Conservation (phyloP, 208 protist genomes). For the Acanthamoeba healyi region DNA sequence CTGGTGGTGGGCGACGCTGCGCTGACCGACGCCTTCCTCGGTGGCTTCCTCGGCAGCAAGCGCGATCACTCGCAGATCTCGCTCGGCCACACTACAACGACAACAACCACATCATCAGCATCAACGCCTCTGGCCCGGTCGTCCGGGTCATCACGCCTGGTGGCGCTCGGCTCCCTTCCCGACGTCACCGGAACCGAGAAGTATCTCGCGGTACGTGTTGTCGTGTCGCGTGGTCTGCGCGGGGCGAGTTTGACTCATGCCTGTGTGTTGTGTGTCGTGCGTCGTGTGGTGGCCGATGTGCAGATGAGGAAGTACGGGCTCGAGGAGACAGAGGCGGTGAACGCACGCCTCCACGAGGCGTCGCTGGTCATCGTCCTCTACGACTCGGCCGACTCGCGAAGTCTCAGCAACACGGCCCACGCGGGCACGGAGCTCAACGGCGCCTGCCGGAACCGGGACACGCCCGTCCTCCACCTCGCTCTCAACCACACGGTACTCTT, state of each 20-base stretch:
- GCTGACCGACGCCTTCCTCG: slow-evolving; percentile 15
- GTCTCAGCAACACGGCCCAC: slow-evolving; percentile 11
- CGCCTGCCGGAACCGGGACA: neutral
- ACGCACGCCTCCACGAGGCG: neutral
- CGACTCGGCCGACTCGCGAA: neutral
- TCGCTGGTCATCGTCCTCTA: slow-evolving; percentile 32
- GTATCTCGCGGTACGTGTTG: slow-evolving; percentile 5
- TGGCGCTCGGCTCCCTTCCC: slow-evolving; percentile 18
- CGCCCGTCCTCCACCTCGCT: slow-evolving; percentile 15
- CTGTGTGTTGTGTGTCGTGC: neutral
- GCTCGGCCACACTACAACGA: neutral
- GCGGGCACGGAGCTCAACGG: neutral
- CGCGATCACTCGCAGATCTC: neutral
- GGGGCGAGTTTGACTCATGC: no score
- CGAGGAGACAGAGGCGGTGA: neutral
- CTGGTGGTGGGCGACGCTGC: slow-evolving; percentile 9
- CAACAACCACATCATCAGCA: neutral
- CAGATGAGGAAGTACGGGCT: slow-evolving; percentile 1
- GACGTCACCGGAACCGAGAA: slow-evolving; percentile 32
- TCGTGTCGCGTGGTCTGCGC: no score
- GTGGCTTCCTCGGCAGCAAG: slow-evolving; percentile 36
- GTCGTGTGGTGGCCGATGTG: neutral
- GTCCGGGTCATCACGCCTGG: neutral
- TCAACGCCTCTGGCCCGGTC: neutral
- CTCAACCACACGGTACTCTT: slow-evolving; percentile 38